These are phyloP conservation scores for Lantana camara DNA, from an alignment of 257 asterid genomes.

Conservation along the genomic window DNA sequence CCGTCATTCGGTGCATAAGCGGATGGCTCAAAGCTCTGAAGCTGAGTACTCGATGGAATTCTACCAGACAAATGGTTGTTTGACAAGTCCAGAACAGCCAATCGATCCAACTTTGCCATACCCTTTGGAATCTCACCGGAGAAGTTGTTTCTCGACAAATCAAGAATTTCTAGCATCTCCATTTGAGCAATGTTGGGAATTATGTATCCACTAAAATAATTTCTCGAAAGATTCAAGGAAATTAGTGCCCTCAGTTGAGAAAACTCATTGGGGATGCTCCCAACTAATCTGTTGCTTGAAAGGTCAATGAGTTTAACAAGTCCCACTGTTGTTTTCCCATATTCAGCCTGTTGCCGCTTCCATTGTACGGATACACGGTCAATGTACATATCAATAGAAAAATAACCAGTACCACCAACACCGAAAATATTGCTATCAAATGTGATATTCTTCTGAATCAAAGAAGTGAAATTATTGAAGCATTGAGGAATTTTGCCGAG, in stretches of 20 bases:
- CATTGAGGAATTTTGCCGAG: conserved; percentile 24
- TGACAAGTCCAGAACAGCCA: conserved; percentile 31
- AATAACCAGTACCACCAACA: not conserved
- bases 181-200: conserved; percentile 20
- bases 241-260: conserved; percentile 25
- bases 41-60: conserved; percentile 35
- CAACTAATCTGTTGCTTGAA: conserved; percentile 31
- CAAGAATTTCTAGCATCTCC: conserved; percentile 34
- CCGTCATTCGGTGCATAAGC: conserved; percentile 25
- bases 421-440: too few species aligned
- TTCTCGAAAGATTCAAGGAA: conserved; percentile 35
- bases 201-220: conserved; percentile 34
- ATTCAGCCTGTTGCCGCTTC: conserved; percentile 21
- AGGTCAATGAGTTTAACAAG: conserved; percentile 32
- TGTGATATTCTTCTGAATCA: not conserved
- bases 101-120: conserved; percentile 18
- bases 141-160: conserved; percentile 32
- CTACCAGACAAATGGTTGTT: conserved; percentile 27
- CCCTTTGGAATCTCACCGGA: conserved; percentile 33
- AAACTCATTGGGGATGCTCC: conserved; percentile 30
- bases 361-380: conserved; percentile 27
- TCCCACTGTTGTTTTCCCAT: not conserved
- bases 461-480: conserved; percentile 29
- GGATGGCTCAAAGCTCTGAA: conserved; percentile 26
- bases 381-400: not conserved